Percentiles rank a stretch among this genome's conserved stretches.
Conservation (phyloP, 306 rosid species). For the Quercus alba region DNA sequence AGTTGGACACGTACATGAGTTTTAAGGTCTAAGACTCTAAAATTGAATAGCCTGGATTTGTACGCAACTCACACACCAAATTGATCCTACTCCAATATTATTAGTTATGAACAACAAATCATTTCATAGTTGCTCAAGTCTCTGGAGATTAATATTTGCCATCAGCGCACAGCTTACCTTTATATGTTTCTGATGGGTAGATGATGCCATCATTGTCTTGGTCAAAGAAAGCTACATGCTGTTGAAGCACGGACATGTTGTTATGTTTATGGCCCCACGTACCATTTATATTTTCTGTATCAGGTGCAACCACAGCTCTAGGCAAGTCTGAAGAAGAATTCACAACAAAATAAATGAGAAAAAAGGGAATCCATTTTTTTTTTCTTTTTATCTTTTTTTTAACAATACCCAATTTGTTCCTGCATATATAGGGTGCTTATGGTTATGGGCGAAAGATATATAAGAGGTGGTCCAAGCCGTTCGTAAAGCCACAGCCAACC, state of each 20-base stretch:
- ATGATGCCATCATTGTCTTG: slow-evolving; percentile 63
- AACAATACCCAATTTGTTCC: too few relatives aligned
- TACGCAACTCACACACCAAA: too few relatives aligned
- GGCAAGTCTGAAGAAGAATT: slow-evolving; percentile 46
- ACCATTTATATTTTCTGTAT: slow-evolving; percentile 61
- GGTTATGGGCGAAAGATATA: too few relatives aligned
- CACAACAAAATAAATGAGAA: not conserved
- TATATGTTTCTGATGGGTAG: slow-evolving; percentile 68
- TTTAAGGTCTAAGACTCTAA: not conserved
- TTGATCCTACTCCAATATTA: too few relatives aligned
- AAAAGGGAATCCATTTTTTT: too few relatives aligned
- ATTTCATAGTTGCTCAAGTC: too few relatives aligned
- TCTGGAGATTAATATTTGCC: not conserved
- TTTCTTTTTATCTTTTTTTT: too few relatives aligned
- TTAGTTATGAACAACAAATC: too few relatives aligned
- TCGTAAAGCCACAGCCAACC: too few relatives aligned
- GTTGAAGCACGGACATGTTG: slow-evolving; percentile 76
- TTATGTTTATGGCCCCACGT: slow-evolving; percentile 59
- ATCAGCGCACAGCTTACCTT: slow-evolving; percentile 29
- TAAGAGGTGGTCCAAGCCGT: too few relatives aligned
- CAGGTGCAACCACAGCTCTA: slow-evolving; percentile 60
- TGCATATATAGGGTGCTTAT: too few relatives aligned
- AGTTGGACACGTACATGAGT: too few relatives aligned
- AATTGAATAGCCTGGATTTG: not conserved
- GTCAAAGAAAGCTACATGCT: slow-evolving; percentile 72